phyloP scores from a whole-genome alignment of 139 green algal species.

The Chlorella sp. region DNA sequence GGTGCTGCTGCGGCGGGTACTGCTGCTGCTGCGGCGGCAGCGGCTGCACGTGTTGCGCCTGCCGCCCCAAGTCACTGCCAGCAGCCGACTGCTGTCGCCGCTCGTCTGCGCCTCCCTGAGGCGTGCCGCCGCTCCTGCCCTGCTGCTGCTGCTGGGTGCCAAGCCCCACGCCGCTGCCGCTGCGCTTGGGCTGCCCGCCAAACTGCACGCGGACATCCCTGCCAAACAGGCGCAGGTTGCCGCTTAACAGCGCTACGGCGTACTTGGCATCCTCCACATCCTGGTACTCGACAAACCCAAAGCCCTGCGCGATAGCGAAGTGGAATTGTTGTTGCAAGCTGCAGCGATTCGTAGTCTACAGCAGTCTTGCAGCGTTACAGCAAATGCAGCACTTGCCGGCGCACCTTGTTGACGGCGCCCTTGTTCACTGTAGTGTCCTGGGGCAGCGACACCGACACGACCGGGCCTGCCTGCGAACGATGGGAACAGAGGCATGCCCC shows the following conservation, averaged over 20 bases:
- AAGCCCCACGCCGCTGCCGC: neutral
- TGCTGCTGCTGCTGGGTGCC: too few species aligned
- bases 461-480: constrained; percentile 25
- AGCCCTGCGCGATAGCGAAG: neutral
- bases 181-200: neutral
- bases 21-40: constrained; percentile 1
- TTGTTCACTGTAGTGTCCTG: neutral
- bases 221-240: constrained; percentile 9
- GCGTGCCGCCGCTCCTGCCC: neutral
- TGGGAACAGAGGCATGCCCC: too few species aligned
- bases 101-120: neutral
- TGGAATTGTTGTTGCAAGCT: too few species aligned
- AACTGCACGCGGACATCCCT: constrained; percentile 13
- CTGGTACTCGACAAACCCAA: constrained; percentile 38
- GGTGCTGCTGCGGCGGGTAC: neutral
- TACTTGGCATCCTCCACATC: constrained; percentile 15
- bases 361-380: too few species aligned
- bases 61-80: neutral
- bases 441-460: constrained; percentile 3
- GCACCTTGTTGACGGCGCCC: neutral
- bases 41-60: neutral
- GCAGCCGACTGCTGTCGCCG: neutral
- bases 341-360: too few species aligned
- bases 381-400: too few species aligned
- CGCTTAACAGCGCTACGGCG: constrained; percentile 25